Evolutionary conservation across 2,329 filamentous ascomycete species (phyloP).

Genomic region (Aspergillus unguis): DNA sequence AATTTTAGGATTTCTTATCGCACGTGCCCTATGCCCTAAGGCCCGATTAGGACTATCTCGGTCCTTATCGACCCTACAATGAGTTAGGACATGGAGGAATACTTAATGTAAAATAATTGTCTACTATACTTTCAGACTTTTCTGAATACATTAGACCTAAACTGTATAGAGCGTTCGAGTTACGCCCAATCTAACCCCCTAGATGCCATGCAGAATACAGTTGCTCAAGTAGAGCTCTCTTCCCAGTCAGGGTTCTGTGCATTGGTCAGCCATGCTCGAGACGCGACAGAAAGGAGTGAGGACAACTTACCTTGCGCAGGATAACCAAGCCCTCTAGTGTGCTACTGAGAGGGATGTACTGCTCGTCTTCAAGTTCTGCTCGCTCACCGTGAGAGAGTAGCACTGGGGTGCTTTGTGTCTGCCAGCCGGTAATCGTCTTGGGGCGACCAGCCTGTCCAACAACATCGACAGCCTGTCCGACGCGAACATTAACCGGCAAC

Average conservation of each 20-base stretch:
- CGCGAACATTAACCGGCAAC: constrained; percentile 89
- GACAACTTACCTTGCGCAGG: constrained; percentile 76
- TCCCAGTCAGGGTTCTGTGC: constrained; percentile 46
- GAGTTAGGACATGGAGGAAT: not conserved
- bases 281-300: not conserved
- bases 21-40: constrained; percentile 40
- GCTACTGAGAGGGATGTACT: constrained; percentile 89
- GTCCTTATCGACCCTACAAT: not conserved
- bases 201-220: constrained; percentile 19
- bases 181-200: constrained; percentile 18
- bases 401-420: constrained; percentile 98
- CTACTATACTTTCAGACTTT: constrained; percentile 33
- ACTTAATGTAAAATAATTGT: constrained; percentile 10
- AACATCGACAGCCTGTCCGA: constrained; percentile 96
- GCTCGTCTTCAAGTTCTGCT: constrained; percentile 94
- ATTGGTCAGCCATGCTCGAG: constrained; percentile 23
- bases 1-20: constrained; percentile 31
- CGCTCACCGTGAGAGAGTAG: constrained; percentile 91
- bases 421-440: constrained; percentile 99
- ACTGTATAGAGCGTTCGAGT: constrained; percentile 24
- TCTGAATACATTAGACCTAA: constrained; percentile 36
- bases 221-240: constrained; percentile 32
- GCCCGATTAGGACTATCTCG: constrained; percentile 25
- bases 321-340: constrained; percentile 94
- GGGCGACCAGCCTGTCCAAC: constrained; percentile 94